Evolutionary conservation across 345 rosid genomes (phyloP), one percentile per base, ranked within the genome.

Genomic region (Anacardium occidentale): DNA sequence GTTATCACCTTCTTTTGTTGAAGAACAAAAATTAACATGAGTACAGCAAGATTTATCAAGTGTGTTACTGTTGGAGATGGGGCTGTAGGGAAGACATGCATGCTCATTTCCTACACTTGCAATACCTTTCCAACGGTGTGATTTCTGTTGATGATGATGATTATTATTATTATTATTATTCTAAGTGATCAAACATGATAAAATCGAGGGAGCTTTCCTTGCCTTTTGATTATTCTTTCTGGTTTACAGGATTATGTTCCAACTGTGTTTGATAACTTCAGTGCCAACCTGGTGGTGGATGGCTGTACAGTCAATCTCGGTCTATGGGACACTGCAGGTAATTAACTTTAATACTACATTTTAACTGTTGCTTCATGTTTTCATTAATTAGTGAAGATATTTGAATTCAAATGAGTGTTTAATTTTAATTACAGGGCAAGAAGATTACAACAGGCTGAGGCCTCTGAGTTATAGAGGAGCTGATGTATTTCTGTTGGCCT

Each of bases 391-490:
- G 3, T 29, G 3, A 29, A 29, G 32, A 29, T 3, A 29, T 1
- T 29, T 3, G 32, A 29, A 2, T 68, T 29, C 7, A 10, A 20
- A 17, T 0, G 0, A 18, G 9, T 32, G 3, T 25, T 14, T 12
- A n/a, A 3, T 22, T 20, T 32, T 61, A 52, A 21, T 50, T 74
- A 21, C 83, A 91, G 97, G 97, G 29, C 97, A 91, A 71, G 97
- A 89, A 81, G 97, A 91, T 81, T 91, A 91, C 74, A 91, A 89
- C 80, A 86, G 94, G 80, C 75, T 89, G 56, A 86, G 94, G 77
- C 94, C 94, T 70, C 74, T 89, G 69, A 91, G 97, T 75, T 91
- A 91, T 76, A 87, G 97, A 83, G 97, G 92, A 80, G 92, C 97
- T 69, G 94, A 91, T 87, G 88, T 91, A 62, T 91, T 91, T 62